Evolutionary conservation across 768 basidiomycete genomes (phyloP), one percentile per base, ranked within the genome.

Genomic region (Hydnomerulius pinastri): DNA sequence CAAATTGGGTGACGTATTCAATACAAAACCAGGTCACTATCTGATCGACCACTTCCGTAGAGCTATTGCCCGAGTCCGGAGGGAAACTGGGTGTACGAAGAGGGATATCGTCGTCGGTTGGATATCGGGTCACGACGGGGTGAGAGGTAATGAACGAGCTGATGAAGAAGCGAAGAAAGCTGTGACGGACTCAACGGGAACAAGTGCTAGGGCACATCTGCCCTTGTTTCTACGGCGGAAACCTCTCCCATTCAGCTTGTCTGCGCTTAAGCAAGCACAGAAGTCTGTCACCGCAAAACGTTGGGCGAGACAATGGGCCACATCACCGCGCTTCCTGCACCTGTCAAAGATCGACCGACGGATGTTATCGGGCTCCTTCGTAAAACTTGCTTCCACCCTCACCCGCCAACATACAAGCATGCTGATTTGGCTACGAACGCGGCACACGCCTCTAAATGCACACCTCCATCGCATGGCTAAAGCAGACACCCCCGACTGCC

Each of bases 341-440:
- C 12, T 17, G 7, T 5, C 1, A 6, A 27, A 17, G 12, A 7
- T 27, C 1, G 42, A 43, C 15, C 42, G 2, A 1, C 23, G 27
- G 12, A 24, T 43, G n/a, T 24, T 29, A 7, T 27, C 23, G 7
- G 42, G n/a, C 1, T 43, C 42, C 9, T 43, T 23, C 12, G 10
- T 43, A 8, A 43, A 43, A n/a, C 24, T 43, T 6, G 24, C 23
- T 1, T 6, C 21, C 6, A 7, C 21, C 15, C 33, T 63, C 6
- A 58, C 59, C 0, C 40, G 58, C 4, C 27, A 40, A 13, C 56
- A 60, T 11, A 52, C 58, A 12, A 51, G 48, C 11, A 11, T 67
- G 2, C 54, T 71, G 6, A 51, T 65, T 15, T 69, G 70, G 27
- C 62, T 73, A 3, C 50, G 66, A n/a, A 71, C 69, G 6, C 60